A percentile compares a stretch with the other conserved stretches of the same genome.
These are phyloP conservation scores for Rhinocladiella similis DNA, from an alignment of 2,329 filamentous ascomycete genomes.

Conservation along the genomic window DNA sequence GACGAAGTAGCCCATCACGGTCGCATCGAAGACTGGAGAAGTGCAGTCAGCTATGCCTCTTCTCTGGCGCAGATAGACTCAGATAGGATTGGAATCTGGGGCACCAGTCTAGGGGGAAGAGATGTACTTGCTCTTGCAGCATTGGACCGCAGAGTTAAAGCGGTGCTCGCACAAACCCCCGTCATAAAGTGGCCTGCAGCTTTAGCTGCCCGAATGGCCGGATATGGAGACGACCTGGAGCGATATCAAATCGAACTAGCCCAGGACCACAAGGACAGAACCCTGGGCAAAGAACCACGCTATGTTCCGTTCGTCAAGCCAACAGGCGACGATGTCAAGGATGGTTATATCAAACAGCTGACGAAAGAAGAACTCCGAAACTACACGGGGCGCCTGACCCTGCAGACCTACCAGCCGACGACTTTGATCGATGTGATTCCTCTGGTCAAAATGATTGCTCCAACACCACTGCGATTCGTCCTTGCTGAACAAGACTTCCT, in stretches of 20 bases:
- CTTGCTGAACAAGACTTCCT: conserved; percentile 35
- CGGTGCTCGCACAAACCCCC: conserved; percentile 35
- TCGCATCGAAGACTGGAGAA: conserved; percentile 37
- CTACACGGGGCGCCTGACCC: conserved; percentile 13
- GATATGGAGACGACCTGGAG: conserved; percentile 13
- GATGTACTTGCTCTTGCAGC: conserved; percentile 39
- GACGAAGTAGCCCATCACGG: conserved; percentile 34
- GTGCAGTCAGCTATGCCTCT: conserved; percentile 42
- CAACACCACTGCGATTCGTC: conserved; percentile 39
- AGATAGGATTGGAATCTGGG: conserved; percentile 40
- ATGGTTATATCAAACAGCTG: conserved; percentile 7
- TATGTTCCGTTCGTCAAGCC: conserved; percentile 18
- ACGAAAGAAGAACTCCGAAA: conserved; percentile 14
- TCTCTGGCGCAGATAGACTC: conserved; percentile 34
- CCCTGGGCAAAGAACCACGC: conserved; percentile 12
- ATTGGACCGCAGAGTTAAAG: conserved; percentile 40
- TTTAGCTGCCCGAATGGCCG: conserved; percentile 12
- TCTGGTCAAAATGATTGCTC: conserved; percentile 33
- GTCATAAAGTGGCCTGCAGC: conserved; percentile 13
- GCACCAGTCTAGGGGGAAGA: conserved; percentile 38
- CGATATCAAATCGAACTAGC: conserved; percentile 11
- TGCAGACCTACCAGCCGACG: conserved; percentile 17
- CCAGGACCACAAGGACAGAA: conserved; percentile 9
- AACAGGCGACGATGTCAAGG: conserved; percentile 13
- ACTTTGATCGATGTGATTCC: conserved; percentile 13